Conservation (phyloP, 768 basidiomycete species). For the Hysterangium stoloniferum region DNA sequence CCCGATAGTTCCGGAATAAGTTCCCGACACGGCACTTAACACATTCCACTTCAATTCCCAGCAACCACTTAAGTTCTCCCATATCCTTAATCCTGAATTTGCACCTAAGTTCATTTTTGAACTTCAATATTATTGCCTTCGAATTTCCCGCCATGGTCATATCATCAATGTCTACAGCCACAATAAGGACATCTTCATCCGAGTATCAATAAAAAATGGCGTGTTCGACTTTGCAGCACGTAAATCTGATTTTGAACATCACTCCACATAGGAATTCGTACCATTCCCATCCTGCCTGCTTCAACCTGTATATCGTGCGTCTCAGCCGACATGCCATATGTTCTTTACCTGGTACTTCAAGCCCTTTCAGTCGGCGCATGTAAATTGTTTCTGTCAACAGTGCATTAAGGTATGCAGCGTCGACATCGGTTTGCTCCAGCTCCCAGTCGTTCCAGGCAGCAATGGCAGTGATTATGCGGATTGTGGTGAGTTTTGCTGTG, state of each 20-base stretch:
- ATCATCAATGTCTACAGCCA: conserved; percentile 24
- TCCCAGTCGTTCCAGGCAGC: conserved; percentile 29
- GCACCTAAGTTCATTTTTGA: conserved; percentile 2
- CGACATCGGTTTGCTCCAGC: too few species aligned
- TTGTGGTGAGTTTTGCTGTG: conserved; percentile 17
- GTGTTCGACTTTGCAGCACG: conserved; percentile 9
- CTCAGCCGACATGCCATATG: conserved; percentile 9
- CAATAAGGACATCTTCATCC: conserved; percentile 3
- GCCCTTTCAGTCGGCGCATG: conserved; percentile 33
- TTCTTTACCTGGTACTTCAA: conserved; percentile 1
- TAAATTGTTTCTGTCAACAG: conserved; percentile 34
- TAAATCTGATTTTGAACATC: conserved; percentile 9
- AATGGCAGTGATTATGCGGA: conserved; percentile 22
- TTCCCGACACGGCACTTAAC: too few species aligned
- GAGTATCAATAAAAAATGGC: conserved; percentile 7
- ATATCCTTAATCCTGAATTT: conserved; percentile 7
- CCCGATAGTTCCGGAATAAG: too few species aligned
- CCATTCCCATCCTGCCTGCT: conserved; percentile 20
- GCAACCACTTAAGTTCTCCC: conserved; percentile 10
- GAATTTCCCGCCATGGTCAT: conserved; percentile 10
- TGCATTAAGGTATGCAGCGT: too few species aligned
- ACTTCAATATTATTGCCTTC: not conserved
- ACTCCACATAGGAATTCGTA: conserved; percentile 12
- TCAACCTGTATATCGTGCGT: conserved; percentile 24
- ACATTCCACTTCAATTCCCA: conserved; percentile 6